Percentiles rank a stretch among this genome's conserved stretches.
Conservation (phyloP, 345 rosid genomes). For the Kandelia obovata region DNA sequence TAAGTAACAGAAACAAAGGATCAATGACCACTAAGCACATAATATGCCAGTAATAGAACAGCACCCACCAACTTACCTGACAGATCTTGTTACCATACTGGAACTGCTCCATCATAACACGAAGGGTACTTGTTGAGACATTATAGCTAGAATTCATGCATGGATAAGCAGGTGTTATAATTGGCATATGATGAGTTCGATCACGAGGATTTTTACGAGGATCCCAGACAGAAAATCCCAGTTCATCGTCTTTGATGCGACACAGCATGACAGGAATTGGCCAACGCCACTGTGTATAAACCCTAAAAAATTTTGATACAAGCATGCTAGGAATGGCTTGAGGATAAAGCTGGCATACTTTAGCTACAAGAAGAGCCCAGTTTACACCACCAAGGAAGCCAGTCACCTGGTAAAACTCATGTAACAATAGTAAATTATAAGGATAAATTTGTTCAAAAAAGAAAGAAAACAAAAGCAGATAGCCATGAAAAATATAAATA, state of each 20-base stretch:
- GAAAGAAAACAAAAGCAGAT: neutral
- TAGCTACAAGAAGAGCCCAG: conserved; percentile 76
- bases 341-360: conserved; percentile 76
- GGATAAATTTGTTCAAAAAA: conserved; percentile 2
- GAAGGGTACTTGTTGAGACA: conserved; percentile 67
- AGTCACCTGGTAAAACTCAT: conserved; percentile 41
- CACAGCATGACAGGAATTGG: conserved; percentile 83
- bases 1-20: neutral
- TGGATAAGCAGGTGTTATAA: conserved; percentile 79
- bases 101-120: conserved; percentile 72
- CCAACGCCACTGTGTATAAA: conserved; percentile 74
- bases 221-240: conserved; percentile 68
- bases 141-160: conserved; percentile 83
- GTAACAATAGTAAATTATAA: neutral
- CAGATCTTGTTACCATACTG: conserved; percentile 52
- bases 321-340: conserved; percentile 70
- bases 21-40: too few species aligned
- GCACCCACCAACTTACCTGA: conserved; percentile 36
- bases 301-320: conserved; percentile 66
- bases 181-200: conserved; percentile 66
- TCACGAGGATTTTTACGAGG: conserved; percentile 67
- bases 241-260: conserved; percentile 59
- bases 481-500: neutral
- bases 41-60: neutral
- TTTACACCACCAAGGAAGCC: conserved; percentile 79